A percentile compares a stretch with the other conserved stretches of the same genome.
These are phyloP conservation scores for Flagelloscypha sp. DNA, from an alignment of 768 basidiomycete species.

Conservation along the genomic window DNA sequence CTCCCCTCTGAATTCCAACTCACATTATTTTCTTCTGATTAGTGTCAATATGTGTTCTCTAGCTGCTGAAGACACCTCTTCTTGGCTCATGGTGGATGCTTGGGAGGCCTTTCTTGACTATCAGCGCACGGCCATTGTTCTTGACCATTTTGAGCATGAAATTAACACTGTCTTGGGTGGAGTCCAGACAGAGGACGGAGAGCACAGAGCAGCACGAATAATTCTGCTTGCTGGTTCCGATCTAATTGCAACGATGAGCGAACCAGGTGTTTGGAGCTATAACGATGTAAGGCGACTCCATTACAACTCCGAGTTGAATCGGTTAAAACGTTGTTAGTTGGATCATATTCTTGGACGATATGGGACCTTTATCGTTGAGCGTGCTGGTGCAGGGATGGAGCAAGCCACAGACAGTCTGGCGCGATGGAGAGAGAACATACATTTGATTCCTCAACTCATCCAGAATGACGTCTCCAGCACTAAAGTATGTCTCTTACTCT, in stretches of 20 bases:
- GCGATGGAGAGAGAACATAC: constrained; percentile 75
- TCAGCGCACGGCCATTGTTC: constrained; percentile 91
- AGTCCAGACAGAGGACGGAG: constrained; percentile 61
- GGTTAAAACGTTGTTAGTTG: constrained; percentile 40
- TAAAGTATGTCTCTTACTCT: constrained; percentile 42
- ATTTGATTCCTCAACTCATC: constrained; percentile 88
- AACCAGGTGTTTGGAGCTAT: constrained; percentile 96
- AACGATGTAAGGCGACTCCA: constrained; percentile 68
- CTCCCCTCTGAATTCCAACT: constrained; percentile 12
- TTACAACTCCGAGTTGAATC: constrained; percentile 2
- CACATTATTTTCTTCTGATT: constrained; percentile 17
- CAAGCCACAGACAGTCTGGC: constrained; percentile 70
- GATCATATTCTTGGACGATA: constrained; percentile 95
- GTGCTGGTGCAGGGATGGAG: constrained; percentile 87
- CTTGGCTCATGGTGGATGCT: constrained; percentile 95
- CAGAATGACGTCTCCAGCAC: constrained; percentile 97
- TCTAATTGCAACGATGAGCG: constrained; percentile 94
- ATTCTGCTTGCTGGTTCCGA: constrained; percentile 98
- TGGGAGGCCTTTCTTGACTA: constrained; percentile 97
- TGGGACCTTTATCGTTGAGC: constrained; percentile 91
- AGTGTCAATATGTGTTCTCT: constrained; percentile 85
- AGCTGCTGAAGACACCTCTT: constrained; percentile 82
- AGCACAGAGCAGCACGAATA: constrained; percentile 68
- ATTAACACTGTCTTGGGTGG: constrained; percentile 84
- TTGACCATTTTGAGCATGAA: constrained; percentile 95